Evolutionary conservation across 345 rosid genomes (phyloP).

Genomic region (Sonneratia caseolaris): DNA sequence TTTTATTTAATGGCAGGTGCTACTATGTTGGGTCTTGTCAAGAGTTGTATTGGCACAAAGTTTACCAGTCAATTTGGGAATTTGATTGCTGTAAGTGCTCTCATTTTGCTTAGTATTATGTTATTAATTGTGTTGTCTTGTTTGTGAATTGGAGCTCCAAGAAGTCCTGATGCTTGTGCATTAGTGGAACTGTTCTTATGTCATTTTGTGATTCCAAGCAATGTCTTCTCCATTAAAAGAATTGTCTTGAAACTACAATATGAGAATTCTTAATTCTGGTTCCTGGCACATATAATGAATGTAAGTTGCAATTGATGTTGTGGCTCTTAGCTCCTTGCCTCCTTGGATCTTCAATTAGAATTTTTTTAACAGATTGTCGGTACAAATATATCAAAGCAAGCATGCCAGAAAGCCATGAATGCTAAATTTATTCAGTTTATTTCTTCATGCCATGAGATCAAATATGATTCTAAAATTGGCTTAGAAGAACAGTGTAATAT

Average conservation of each 20-base stretch:
- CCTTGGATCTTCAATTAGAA: too few relatives aligned
- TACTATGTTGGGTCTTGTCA: slow-evolving; percentile 61
- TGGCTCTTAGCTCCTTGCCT: too few relatives aligned
- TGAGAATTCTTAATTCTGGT: too few relatives aligned
- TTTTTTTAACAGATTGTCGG: too few relatives aligned
- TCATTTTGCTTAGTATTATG: not conserved
- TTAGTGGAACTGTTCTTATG: not conserved
- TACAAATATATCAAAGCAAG: not conserved
- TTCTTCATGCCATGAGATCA: not conserved
- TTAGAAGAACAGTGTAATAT: too few relatives aligned
- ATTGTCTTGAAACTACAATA: too few relatives aligned
- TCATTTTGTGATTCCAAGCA: not conserved
- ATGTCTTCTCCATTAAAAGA: not conserved
- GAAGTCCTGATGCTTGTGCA: not conserved
- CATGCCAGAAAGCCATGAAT: not conserved
- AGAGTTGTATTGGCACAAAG: slow-evolving; percentile 93
- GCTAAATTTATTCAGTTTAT: not conserved
- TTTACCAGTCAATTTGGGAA: slow-evolving; percentile 95
- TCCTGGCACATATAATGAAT: too few relatives aligned
- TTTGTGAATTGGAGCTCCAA: not conserved
- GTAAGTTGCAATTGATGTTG: too few relatives aligned
- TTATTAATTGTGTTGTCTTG: not conserved
- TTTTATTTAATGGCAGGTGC: slow-evolving; percentile 32
- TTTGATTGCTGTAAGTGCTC: slow-evolving; percentile 74
- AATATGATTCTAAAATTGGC: not conserved